Percentiles rank a stretch among this genome's conserved stretches.
These are phyloP conservation scores for Eucalyptus pauciflora DNA, from an alignment of 345 rosid species.

Conservation along the genomic window DNA sequence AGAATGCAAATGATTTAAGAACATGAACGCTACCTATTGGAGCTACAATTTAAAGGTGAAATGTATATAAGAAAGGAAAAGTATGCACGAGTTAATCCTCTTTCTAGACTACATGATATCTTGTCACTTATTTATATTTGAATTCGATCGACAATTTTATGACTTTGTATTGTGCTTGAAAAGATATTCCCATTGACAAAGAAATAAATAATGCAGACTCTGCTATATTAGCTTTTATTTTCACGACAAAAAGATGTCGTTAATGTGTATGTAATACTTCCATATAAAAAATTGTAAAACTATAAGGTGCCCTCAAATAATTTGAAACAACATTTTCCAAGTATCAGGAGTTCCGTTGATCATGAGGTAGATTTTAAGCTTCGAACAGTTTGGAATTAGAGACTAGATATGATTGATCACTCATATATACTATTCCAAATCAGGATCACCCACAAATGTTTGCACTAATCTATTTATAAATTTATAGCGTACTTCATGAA, in stretches of 20 bases:
- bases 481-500: neutral
- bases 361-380: neutral
- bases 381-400: neutral
- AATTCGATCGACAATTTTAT: neutral
- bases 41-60: neutral
- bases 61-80: neutral
- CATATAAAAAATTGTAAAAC: neutral
- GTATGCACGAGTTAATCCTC: neutral
- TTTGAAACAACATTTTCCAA: neutral
- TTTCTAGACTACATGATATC: neutral
- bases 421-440: no score
- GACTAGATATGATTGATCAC: neutral
- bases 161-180: neutral
- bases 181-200: neutral
- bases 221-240: neutral
- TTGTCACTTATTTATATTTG: neutral
- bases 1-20: neutral
- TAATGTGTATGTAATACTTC: neutral
- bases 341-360: neutral
- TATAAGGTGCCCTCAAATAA: neutral
- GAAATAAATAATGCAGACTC: neutral
- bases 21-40: neutral
- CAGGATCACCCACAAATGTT: neutral
- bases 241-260: neutral
- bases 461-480: no score